These are phyloP conservation scores for Lachnellula arida DNA, from an alignment of 2,329 filamentous ascomycete genomes.

Conservation along the genomic window DNA sequence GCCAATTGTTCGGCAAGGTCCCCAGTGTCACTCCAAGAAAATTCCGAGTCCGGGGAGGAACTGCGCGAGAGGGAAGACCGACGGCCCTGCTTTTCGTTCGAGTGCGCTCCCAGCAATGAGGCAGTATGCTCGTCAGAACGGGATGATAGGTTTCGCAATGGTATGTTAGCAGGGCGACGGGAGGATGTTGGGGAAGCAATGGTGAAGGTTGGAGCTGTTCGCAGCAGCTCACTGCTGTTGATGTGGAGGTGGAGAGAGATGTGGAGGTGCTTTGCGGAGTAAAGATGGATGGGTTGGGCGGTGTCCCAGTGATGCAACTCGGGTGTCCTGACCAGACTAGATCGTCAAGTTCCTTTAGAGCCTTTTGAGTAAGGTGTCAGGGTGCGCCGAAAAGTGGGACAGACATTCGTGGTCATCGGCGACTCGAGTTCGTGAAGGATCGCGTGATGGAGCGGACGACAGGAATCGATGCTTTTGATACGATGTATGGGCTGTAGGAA, in stretches of 20 bases:
- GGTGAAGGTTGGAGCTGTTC: conserved; percentile 54
- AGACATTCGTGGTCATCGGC: too few species aligned
- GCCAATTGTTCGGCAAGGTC: conserved; percentile 90
- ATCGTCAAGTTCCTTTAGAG: too few species aligned
- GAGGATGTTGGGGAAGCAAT: conserved; percentile 72
- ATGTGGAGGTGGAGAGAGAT: background rate
- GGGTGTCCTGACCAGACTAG: background rate
- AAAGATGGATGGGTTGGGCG: too few species aligned
- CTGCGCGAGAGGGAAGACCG: conserved; percentile 45
- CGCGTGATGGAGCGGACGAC: too few species aligned
- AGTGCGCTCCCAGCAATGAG: conserved; percentile 43
- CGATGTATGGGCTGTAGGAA: too few species aligned
- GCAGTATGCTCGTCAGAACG: conserved; percentile 36
- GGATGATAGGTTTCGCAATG: conserved; percentile 66
- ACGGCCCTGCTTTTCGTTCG: conserved; percentile 37
- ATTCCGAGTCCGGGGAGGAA: conserved; percentile 59
- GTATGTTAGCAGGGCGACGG: conserved; percentile 79
- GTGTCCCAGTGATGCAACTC: background rate
- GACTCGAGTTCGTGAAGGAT: too few species aligned
- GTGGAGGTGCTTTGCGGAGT: background rate
- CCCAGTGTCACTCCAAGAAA: conserved; percentile 90
- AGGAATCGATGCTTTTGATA: too few species aligned
- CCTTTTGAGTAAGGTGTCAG: too few species aligned
- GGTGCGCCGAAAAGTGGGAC: too few species aligned
- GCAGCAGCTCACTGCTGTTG: conserved; percentile 58